phyloP scores from a whole-genome alignment of 2,329 filamentous ascomycete species.

The Verticillium nubilum region DNA sequence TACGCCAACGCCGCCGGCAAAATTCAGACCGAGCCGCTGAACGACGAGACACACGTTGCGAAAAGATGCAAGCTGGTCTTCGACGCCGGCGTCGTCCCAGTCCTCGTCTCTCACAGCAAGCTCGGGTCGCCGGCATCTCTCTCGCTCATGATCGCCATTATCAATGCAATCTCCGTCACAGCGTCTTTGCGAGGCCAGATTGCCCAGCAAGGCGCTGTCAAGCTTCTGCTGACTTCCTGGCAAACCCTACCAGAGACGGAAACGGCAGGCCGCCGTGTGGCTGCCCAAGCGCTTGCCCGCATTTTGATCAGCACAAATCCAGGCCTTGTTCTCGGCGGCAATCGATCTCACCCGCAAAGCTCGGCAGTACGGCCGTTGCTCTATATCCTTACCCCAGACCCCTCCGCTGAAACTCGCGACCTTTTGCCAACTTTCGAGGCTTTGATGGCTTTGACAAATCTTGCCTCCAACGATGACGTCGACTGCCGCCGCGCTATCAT shows the following conservation, averaged over 20 bases:
- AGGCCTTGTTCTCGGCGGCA: slow-evolving; percentile 73
- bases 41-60: slow-evolving; percentile 70
- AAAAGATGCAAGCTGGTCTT: slow-evolving; percentile 74
- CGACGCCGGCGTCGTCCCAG: slow-evolving; percentile 68
- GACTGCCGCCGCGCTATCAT: slow-evolving; percentile 65
- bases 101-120: slow-evolving; percentile 72
- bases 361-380: slow-evolving; percentile 80
- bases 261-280: slow-evolving; percentile 43
- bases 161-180: slow-evolving; percentile 73
- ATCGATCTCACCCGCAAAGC: slow-evolving; percentile 65
- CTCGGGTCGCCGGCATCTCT: slow-evolving; percentile 66
- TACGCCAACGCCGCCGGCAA: slow-evolving; percentile 83
- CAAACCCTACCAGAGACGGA: slow-evolving; percentile 52
- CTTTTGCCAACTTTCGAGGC: slow-evolving; percentile 86
- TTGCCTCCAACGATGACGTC: slow-evolving; percentile 72
- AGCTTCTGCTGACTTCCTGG: slow-evolving; percentile 70
- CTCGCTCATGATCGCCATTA: slow-evolving; percentile 67
- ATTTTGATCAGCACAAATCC: slow-evolving; percentile 86
- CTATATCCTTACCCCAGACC: slow-evolving; percentile 64
- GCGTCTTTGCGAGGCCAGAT: slow-evolving; percentile 69
- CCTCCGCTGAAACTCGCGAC: slow-evolving; percentile 60
- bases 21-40: slow-evolving; percentile 57
- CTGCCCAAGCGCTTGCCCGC: slow-evolving; percentile 76
- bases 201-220: slow-evolving; percentile 90
- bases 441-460: slow-evolving; percentile 87